Conservation (phyloP, 257 asterid genomes). For the Cordia subcordata region DNA sequence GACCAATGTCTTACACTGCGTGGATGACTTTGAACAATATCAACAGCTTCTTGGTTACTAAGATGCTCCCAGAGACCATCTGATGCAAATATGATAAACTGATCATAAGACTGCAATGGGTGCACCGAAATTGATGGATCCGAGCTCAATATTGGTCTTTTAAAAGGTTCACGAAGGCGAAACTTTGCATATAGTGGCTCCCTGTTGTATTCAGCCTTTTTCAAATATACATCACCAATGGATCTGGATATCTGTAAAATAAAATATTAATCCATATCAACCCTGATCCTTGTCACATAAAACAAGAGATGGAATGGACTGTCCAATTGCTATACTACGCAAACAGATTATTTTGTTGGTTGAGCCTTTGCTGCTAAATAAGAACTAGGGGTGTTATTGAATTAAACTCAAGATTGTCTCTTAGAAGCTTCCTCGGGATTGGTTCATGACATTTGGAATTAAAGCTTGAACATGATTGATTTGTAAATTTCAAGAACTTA, state of each 20-base stretch:
- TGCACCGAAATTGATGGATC: constrained; percentile 63
- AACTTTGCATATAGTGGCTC: constrained; percentile 69
- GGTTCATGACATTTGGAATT: too few species aligned
- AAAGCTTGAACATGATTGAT: too few species aligned
- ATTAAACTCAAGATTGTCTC: too few species aligned
- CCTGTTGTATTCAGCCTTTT: constrained; percentile 66
- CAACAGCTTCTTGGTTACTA: constrained; percentile 73
- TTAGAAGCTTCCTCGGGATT: too few species aligned
- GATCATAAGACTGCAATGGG: constrained; percentile 59
- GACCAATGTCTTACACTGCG: constrained; percentile 43
- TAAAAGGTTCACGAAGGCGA: constrained; percentile 61
- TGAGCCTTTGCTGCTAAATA: too few species aligned
- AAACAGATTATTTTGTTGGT: too few species aligned
- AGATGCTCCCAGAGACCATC: constrained; percentile 93
- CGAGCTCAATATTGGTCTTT: constrained; percentile 59
- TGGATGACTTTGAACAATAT: constrained; percentile 59
- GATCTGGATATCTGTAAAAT: constrained; percentile 62
- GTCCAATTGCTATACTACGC: too few species aligned
- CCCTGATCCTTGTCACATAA: neutral
- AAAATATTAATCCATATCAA: constrained; percentile 10
- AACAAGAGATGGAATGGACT: neutral
- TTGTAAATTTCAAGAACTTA: too few species aligned
- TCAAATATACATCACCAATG: constrained; percentile 73
- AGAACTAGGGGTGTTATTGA: too few species aligned
- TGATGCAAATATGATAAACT: constrained; percentile 68